These are phyloP conservation scores for Corymbia citriodora DNA, from an alignment of 441 rosid species.

Conservation along the genomic window DNA sequence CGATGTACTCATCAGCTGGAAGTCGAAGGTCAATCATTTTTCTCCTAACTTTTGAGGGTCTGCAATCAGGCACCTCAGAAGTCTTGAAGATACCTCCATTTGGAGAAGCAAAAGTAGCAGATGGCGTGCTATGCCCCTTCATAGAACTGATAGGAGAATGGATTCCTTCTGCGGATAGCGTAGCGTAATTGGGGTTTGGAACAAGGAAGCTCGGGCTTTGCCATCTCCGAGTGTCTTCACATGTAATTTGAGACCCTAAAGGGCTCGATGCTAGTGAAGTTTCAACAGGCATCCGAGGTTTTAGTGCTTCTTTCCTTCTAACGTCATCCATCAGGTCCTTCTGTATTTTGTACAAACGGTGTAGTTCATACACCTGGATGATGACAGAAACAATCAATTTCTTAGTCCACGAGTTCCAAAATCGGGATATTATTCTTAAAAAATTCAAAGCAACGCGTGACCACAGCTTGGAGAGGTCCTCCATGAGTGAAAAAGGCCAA, in stretches of 20 bases:
- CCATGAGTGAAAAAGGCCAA: not conserved
- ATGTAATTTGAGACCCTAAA: slow-evolving; percentile 55
- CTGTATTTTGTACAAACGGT: slow-evolving; percentile 74
- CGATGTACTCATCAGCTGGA: slow-evolving; percentile 45
- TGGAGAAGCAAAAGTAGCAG: slow-evolving; percentile 7
- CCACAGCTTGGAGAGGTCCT: not conserved
- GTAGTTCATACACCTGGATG: slow-evolving; percentile 72
- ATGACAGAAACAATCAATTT: not conserved
- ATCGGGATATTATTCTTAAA: not conserved
- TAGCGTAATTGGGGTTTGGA: slow-evolving; percentile 13
- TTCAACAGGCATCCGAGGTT: slow-evolving; percentile 32
- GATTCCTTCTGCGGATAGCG: not conserved
- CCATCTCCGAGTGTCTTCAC: slow-evolving; percentile 67
- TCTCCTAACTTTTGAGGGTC: slow-evolving; percentile 33
- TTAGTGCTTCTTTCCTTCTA: slow-evolving; percentile 45
- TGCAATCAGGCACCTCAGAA: slow-evolving; percentile 20
- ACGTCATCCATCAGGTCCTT: slow-evolving; percentile 67
- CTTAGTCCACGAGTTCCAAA: not conserved
- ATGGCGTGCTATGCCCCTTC: slow-evolving; percentile 7
- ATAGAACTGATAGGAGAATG: slow-evolving; percentile 33
- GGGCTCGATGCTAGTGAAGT: slow-evolving; percentile 59
- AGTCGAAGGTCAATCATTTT: slow-evolving; percentile 55
- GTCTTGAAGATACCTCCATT: slow-evolving; percentile 8
- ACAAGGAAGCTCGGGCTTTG: slow-evolving; percentile 42
- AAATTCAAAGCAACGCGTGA: not conserved